These are phyloP conservation scores for Basipetospora sp. DNA, from an alignment of 2,329 filamentous ascomycete genomes.

Conservation along the genomic window DNA sequence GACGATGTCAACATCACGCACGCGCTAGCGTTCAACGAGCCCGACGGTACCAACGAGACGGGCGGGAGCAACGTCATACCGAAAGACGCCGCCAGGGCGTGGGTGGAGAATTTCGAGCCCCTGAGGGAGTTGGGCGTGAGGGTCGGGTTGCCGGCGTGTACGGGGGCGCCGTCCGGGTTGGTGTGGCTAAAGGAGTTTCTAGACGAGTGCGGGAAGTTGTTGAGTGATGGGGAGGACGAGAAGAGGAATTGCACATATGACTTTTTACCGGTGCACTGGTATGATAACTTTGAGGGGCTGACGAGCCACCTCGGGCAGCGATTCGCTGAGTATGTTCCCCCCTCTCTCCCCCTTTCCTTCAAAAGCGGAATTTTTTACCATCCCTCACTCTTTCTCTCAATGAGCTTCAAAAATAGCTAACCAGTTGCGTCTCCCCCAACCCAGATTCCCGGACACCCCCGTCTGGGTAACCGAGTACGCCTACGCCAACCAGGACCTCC, in stretches of 20 bases:
- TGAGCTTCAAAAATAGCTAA: not conserved
- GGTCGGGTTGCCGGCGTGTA: slow-evolving; percentile 57
- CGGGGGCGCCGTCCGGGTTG: slow-evolving; percentile 44
- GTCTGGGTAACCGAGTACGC: slow-evolving; percentile 75
- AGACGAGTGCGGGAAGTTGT: slow-evolving; percentile 43
- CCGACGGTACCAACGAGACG: slow-evolving; percentile 39
- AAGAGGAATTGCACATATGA: slow-evolving; percentile 44
- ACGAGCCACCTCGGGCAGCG: slow-evolving; percentile 49
- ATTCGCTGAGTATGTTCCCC: slow-evolving; percentile 17
- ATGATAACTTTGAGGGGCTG: slow-evolving; percentile 54
- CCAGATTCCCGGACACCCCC: slow-evolving; percentile 42
- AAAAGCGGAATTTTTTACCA: not conserved
- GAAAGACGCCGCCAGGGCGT: slow-evolving; percentile 46
- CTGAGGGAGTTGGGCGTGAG: slow-evolving; percentile 49
- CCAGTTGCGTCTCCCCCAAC: not conserved
- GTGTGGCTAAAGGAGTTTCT: slow-evolving; percentile 56
- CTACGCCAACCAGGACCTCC: slow-evolving; percentile 39
- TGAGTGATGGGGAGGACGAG: slow-evolving; percentile 25
- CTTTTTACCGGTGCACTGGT: slow-evolving; percentile 53
- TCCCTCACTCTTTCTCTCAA: not conserved
- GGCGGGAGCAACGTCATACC: slow-evolving; percentile 52
- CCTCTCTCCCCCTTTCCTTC: not conserved
- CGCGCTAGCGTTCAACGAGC: slow-evolving; percentile 68
- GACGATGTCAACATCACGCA: slow-evolving; percentile 42
- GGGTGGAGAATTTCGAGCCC: slow-evolving; percentile 59